Conservation (phyloP, 1,284 basidiomycete genomes). For the Ganoderma boninense region DNA sequence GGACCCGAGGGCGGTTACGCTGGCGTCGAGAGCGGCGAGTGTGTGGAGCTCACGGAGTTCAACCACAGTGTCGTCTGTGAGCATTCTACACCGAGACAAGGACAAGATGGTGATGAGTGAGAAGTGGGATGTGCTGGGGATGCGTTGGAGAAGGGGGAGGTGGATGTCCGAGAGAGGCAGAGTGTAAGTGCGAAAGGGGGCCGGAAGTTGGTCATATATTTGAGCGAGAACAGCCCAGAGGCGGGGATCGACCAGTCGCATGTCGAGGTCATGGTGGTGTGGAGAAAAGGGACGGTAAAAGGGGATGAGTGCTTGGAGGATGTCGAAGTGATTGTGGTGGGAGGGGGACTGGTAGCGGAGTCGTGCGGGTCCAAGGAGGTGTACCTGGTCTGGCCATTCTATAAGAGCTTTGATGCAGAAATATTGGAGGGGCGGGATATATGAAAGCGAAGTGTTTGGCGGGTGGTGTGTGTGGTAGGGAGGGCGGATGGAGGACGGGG, state of each 20-base stretch:
- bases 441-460: slow-evolving; percentile 23
- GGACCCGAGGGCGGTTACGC: slow-evolving; percentile 57
- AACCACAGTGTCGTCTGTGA: slow-evolving; percentile 63
- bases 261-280: slow-evolving; percentile 36
- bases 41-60: slow-evolving; percentile 58
- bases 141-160: slow-evolving; percentile 63
- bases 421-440: slow-evolving; percentile 50
- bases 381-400: slow-evolving; percentile 48
- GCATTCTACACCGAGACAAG: slow-evolving; percentile 56
- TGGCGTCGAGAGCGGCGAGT: slow-evolving; percentile 69
- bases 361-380: slow-evolving; percentile 40
- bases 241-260: slow-evolving; percentile 55
- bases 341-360: slow-evolving; percentile 40
- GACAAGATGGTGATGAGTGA: slow-evolving; percentile 69
- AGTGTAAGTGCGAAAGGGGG: slow-evolving; percentile 49
- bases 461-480: slow-evolving; percentile 36
- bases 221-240: slow-evolving; percentile 71
- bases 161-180: slow-evolving; percentile 62
- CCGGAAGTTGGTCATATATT: slow-evolving; percentile 61
- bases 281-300: slow-evolving; percentile 34
- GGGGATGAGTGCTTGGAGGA: slow-evolving; percentile 49
- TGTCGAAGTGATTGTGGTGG: slow-evolving; percentile 39
- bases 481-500: slow-evolving; percentile 32
- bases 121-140: slow-evolving; percentile 62
- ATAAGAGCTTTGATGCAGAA: slow-evolving; percentile 50